Evolutionary conservation across 352 stramenopile genomes (phyloP).

Genomic region (Elongisporangium anandrum): DNA sequence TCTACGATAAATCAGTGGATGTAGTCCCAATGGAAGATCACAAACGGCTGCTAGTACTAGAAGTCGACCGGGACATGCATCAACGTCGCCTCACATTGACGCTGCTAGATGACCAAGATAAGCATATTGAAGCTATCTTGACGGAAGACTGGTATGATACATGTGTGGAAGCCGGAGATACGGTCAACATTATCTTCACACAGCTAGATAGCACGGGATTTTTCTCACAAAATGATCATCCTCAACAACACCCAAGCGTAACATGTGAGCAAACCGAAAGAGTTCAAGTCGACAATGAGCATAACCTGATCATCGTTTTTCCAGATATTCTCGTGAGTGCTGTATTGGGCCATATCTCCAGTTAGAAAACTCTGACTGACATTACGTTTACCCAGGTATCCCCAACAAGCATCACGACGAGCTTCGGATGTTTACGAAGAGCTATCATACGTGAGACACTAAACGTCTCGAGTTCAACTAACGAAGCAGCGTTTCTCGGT

Average conservation of each 20-base stretch:
- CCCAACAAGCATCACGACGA: conserved; percentile 76
- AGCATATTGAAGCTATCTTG: conserved; percentile 52
- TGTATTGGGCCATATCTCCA: background rate
- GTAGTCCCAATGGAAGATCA: conserved; percentile 30
- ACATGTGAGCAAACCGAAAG: conserved; percentile 6
- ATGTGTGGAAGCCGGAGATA: conserved; percentile 64
- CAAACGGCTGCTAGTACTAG: conserved; percentile 57
- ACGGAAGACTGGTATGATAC: conserved; percentile 77
- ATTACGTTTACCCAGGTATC: conserved; percentile 43
- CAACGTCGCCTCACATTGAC: conserved; percentile 48
- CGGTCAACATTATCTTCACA: conserved; percentile 76
- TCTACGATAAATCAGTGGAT: background rate
- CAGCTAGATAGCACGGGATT: conserved; percentile 34
- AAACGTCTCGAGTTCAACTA: conserved; percentile 49
- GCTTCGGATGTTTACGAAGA: conserved; percentile 63
- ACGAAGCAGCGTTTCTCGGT: conserved; percentile 60
- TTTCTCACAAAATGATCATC: conserved; percentile 28
- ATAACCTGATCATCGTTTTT: conserved; percentile 64
- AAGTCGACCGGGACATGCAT: conserved; percentile 49
- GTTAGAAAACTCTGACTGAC: background rate
- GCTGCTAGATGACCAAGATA: conserved; percentile 64
- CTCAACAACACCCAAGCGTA: background rate
- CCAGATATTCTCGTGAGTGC: conserved; percentile 61
- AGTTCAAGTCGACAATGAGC: conserved; percentile 47
- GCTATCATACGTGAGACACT: conserved; percentile 67